Conservation (phyloP, 495 filamentous ascomycete genomes). For the Tricharina praecox region DNA sequence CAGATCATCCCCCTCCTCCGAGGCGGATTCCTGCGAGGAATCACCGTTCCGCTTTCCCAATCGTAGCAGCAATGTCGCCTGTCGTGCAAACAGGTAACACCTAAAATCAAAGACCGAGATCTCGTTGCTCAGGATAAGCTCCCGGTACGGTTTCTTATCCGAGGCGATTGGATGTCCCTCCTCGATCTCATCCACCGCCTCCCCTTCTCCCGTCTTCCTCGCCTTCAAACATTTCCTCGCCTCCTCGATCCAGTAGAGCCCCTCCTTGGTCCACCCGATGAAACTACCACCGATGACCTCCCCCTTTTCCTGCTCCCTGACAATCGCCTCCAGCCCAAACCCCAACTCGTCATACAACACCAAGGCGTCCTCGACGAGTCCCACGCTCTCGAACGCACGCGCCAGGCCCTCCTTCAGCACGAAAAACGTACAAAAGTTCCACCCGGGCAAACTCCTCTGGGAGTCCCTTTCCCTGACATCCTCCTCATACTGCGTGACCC, state of each 20-base stretch:
- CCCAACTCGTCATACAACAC: constrained; percentile 84
- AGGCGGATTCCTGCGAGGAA: constrained; percentile 10
- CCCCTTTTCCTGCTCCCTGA: constrained; percentile 48
- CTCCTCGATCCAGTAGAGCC: constrained; percentile 25
- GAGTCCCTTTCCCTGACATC: constrained; percentile 88
- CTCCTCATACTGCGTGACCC: constrained; percentile 88
- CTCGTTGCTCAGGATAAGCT: constrained; percentile 83
- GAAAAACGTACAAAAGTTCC: constrained; percentile 99
- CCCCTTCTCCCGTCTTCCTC: constrained; percentile 9
- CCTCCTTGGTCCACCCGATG: constrained; percentile 25
- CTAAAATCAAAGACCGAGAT: constrained; percentile 96
- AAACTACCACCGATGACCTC: constrained; percentile 23
- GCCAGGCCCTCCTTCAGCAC: constrained; percentile 91
- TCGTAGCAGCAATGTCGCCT: constrained; percentile 66
- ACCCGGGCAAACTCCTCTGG: constrained; percentile 74
- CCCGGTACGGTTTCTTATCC: constrained; percentile 66
- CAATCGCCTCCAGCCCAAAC: constrained; percentile 62
- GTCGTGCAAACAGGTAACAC: constrained; percentile 82
- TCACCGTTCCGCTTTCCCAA: constrained; percentile 45
- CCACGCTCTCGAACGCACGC: constrained; percentile 86
- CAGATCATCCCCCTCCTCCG: constrained; percentile 44
- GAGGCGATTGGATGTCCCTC: constrained; percentile 51
- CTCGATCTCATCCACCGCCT: constrained; percentile 20
- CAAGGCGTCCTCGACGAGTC: constrained; percentile 85
- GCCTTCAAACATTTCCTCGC: constrained; percentile 18